Conservation (phyloP, 2,329 filamentous ascomycete genomes). For the Stagonosporopsis tanaceti region DNA sequence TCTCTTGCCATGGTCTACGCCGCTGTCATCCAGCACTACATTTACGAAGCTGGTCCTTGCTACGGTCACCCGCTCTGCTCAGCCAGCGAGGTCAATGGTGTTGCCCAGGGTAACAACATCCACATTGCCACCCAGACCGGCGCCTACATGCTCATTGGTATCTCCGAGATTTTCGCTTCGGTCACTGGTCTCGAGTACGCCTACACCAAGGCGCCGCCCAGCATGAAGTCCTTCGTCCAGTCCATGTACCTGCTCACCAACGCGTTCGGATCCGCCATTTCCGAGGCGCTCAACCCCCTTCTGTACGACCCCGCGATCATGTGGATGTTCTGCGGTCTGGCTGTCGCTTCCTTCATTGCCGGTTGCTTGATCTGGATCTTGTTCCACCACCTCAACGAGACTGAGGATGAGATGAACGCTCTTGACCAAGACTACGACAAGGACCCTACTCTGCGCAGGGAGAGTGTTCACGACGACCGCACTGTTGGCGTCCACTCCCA, state of each 20-base stretch:
- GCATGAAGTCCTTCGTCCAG: conserved; percentile 59
- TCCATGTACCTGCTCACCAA: conserved; percentile 68
- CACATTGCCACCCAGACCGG: conserved; percentile 58
- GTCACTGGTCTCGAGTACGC: conserved; percentile 59
- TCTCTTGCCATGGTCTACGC: conserved; percentile 63
- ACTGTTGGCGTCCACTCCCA: conserved; percentile 12
- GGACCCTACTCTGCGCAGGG: conserved; percentile 39
- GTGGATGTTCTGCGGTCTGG: conserved; percentile 64
- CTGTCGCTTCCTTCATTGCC: conserved; percentile 39
- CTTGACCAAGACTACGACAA: conserved; percentile 46
- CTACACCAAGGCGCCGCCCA: conserved; percentile 57
- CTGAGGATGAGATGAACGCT: conserved; percentile 49
- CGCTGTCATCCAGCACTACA: conserved; percentile 65
- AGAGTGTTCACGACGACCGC: conserved; percentile 27
- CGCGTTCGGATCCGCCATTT: conserved; percentile 67
- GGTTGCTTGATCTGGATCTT: conserved; percentile 48
- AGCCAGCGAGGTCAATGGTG: conserved; percentile 41
- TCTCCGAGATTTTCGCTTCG: conserved; percentile 58
- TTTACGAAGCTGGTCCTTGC: conserved; percentile 63
- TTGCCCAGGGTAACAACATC: conserved; percentile 49
- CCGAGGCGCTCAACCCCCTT: conserved; percentile 68
- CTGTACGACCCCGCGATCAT: conserved; percentile 70
- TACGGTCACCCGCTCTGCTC: conserved; percentile 53
- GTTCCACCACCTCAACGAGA: conserved; percentile 50
- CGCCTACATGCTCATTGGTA: conserved; percentile 57